These are phyloP conservation scores for Haematococcus sp. DNA, from an alignment of 139 green algal species.

Conservation along the genomic window DNA sequence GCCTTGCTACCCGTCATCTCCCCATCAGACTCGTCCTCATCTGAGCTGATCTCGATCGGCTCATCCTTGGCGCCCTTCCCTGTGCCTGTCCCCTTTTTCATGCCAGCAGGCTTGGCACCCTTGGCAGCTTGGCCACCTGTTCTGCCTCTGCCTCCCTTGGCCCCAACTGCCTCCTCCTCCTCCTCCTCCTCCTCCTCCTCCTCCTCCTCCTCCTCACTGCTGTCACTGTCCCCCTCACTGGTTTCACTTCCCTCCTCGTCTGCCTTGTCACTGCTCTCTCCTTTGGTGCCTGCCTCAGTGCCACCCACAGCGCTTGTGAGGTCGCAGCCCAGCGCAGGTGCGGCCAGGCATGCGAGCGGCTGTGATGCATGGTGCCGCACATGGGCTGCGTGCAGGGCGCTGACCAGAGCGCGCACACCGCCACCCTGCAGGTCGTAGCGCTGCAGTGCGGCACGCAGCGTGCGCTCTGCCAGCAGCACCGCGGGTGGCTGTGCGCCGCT, in stretches of 20 bases:
- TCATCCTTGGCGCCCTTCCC: too few species aligned
- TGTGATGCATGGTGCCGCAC: neutral
- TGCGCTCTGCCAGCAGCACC: neutral
- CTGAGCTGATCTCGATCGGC: too few species aligned
- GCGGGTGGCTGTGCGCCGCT: neutral
- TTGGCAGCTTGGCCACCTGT: too few species aligned
- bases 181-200: neutral
- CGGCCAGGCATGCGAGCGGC: conserved; percentile 3
- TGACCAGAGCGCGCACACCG: neutral
- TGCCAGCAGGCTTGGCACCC: too few species aligned
- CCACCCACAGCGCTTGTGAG: neutral
- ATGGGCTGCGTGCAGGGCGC: neutral
- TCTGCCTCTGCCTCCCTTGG: too few species aligned
- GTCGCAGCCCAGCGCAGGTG: neutral
- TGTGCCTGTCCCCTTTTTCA: too few species aligned
- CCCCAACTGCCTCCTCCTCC: neutral
- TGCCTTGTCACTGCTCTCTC: neutral
- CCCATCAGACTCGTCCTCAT: too few species aligned
- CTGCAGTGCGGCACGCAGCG: neutral
- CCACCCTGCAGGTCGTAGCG: neutral
- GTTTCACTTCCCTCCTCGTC: neutral
- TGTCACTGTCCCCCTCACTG: neutral
- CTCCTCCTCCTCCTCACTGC: neutral
- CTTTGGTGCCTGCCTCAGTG: neutral
- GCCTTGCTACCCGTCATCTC: too few species aligned